These are phyloP conservation scores for Cercophora newfieldiana DNA, from an alignment of 495 filamentous ascomycete genomes.

Conservation along the genomic window DNA sequence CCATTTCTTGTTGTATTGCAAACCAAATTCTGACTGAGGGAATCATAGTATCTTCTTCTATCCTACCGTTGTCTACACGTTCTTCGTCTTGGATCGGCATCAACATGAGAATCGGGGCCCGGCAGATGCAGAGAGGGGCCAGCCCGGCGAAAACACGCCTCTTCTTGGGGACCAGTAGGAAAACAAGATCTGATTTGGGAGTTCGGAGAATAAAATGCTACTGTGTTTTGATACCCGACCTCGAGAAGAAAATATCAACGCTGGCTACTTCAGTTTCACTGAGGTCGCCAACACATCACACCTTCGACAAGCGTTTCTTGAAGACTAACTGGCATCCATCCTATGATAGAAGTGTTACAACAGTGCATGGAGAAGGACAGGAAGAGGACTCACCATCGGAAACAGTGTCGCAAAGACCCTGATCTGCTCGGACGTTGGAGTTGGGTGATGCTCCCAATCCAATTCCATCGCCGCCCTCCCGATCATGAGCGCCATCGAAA, in stretches of 20 bases:
- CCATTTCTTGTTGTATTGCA: background rate
- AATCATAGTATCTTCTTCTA: background rate
- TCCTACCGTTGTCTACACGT: background rate
- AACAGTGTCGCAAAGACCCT: slow-evolving; percentile 96
- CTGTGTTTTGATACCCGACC: too few species aligned
- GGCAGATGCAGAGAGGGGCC: background rate
- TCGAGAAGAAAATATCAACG: too few species aligned
- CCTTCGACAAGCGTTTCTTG: background rate
- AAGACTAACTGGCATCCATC: background rate
- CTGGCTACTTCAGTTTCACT: too few species aligned
- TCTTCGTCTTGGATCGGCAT: background rate
- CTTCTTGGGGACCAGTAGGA: background rate
- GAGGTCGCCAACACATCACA: too few species aligned
- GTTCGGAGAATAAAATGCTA: background rate
- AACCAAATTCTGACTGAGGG: background rate
- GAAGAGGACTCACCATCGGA: slow-evolving; percentile 66
- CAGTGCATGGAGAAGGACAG: too few species aligned
- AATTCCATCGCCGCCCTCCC: slow-evolving; percentile 83
- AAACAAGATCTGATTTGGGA: too few species aligned
- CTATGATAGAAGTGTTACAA: too few species aligned
- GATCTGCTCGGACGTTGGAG: slow-evolving; percentile 78
- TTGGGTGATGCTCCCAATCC: slow-evolving; percentile 83
- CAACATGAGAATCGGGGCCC: background rate
- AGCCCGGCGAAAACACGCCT: background rate
- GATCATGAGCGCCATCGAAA: slow-evolving; percentile 84